Base-by-base conservation (phyloP, 495 filamentous ascomycete genomes). In the Annulohypoxylon bovei region DNA sequence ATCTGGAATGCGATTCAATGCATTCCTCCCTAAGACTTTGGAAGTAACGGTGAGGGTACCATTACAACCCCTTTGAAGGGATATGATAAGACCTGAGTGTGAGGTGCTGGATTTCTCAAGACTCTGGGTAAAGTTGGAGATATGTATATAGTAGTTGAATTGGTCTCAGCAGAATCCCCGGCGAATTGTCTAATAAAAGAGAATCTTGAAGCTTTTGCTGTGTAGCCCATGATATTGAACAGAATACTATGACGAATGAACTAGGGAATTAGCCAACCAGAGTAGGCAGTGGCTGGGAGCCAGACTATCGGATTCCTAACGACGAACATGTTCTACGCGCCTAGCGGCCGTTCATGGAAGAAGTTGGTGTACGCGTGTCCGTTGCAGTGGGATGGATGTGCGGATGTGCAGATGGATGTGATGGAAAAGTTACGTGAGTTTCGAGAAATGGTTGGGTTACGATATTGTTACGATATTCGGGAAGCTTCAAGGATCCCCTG, bases 401-500 rank as follows among this genome's bases (percentile, higher is more conserved):
- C 25, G 30, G 39, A 42, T 42, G 30, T 27, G 44, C 53, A 14
- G 37, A 50, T 16, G 30, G 37, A 50, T 16, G 30, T 35, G 52
- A 49, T 50, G 40, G 32, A 40, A 40, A 55, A 39, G 18, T 28
- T 52, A 58, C 50, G 16, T 57, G 54, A 52, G 39, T 6, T 6
- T 42, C 39, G 39, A 42, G 28, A 37, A 47, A 55, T 46, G 8
- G 28, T 55, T 37, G 49, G 44, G 56, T 47, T 25, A 49, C 56
- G 52, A 32, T 42, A 23, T 25, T 47, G 56, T 47, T 33, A 55
- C 56, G 52, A 32, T 42, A 23, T 25, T 61, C 47, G 33, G 60
- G 53, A 37, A 67, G 11, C 57, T 68, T 49, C 47, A 60, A 23
- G 64, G 64, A 11, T 28, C n/a, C 63, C 69, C 47, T 64, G 64